A percentile compares a stretch with the other conserved stretches of the same genome.
phyloP scores from a whole-genome alignment of 1,284 basidiomycete species.

The Ceratobasidium theobromae region DNA sequence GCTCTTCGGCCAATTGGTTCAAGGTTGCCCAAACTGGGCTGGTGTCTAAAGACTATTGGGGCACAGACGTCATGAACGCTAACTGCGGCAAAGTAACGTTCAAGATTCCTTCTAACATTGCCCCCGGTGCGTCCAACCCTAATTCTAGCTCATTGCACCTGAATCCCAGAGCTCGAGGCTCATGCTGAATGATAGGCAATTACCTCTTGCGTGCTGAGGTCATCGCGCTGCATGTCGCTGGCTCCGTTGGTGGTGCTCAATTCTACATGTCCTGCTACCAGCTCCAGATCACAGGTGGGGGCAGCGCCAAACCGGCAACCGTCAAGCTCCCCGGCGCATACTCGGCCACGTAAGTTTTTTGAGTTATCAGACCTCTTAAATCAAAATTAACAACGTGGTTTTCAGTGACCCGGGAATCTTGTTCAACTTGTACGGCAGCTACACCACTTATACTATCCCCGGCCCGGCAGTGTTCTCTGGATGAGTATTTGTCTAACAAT shows the following conservation, averaged over 20 bases:
- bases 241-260: conserved; percentile 55
- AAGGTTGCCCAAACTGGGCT: conserved; percentile 37
- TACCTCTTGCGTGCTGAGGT: conserved; percentile 56
- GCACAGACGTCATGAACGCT: conserved; percentile 33
- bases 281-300: conserved; percentile 39
- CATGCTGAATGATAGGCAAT: conserved; percentile 44
- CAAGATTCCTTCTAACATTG: conserved; percentile 54
- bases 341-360: conserved; percentile 38
- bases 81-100: conserved; percentile 56
- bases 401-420: conserved; percentile 35
- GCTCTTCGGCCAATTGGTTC: conserved; percentile 36
- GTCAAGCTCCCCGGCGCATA: conserved; percentile 54
- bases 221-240: conserved; percentile 52
- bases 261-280: conserved; percentile 35
- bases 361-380: neutral
- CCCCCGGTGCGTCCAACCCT: conserved; percentile 41
- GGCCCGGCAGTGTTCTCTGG: conserved; percentile 39
- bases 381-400: neutral
- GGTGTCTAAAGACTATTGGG: conserved; percentile 32
- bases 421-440: conserved; percentile 36
- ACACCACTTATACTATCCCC: conserved; percentile 48
- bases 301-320: conserved; percentile 46
- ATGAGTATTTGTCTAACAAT: neutral
- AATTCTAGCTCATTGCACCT: neutral
- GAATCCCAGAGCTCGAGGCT: neutral